phyloP scores from a whole-genome alignment of 225 moss, liverwort and hornwort genomes.

The Sphagnum contortum region DNA sequence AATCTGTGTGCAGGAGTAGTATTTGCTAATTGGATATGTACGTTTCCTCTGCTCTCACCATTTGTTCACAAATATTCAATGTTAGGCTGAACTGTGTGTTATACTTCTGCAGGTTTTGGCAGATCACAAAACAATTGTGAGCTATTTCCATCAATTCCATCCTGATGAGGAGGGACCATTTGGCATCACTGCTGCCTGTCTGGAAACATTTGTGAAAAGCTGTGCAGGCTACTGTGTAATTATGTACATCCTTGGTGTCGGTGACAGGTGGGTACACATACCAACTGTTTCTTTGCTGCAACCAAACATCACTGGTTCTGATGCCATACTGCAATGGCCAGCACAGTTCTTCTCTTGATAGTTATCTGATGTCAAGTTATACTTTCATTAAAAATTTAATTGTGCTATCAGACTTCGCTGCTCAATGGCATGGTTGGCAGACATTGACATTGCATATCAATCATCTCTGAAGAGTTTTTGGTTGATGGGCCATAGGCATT shows the following conservation, averaged over 20 bases:
- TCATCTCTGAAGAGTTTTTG: background rate
- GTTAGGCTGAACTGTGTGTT: too few species aligned
- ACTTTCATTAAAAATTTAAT: too few species aligned
- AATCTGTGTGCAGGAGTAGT: background rate
- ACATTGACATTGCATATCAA: too few species aligned
- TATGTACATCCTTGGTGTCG: constrained; percentile 93
- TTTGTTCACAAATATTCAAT: too few species aligned
- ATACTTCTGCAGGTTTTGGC: constrained; percentile 52
- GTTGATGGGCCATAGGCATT: constrained; percentile 42
- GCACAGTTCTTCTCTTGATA: too few species aligned
- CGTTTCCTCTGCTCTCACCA: too few species aligned
- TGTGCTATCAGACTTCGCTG: too few species aligned
- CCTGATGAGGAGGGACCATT: constrained; percentile 79
- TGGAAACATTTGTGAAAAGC: constrained; percentile 94
- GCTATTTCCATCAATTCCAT: constrained; percentile 83
- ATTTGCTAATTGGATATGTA: background rate
- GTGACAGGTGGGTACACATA: constrained; percentile 57
- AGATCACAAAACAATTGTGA: constrained; percentile 81
- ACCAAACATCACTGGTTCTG: too few species aligned
- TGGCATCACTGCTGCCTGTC: constrained; percentile 80
- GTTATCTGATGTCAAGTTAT: too few species aligned
- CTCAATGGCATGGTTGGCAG: too few species aligned
- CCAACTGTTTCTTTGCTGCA: too few species aligned
- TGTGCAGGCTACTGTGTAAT: constrained; percentile 98
- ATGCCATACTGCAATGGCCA: too few species aligned